Conservation (phyloP, 257 asterid species). For the Solanum acaule region DNA sequence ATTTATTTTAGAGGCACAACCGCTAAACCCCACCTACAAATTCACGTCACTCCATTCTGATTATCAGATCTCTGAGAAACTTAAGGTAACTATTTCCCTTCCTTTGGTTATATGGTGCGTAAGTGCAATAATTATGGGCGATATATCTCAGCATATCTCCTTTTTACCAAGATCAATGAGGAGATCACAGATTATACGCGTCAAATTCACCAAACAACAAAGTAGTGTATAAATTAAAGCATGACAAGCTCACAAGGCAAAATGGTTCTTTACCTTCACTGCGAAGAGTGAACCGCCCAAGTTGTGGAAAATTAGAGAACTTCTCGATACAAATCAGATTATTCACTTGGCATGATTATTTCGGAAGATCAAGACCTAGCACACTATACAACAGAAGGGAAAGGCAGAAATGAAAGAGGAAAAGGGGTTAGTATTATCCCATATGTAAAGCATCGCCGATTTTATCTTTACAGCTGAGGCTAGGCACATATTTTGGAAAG, state of each 20-base stretch:
- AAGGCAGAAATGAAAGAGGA: not conserved
- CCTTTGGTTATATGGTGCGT: not conserved
- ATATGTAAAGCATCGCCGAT: not conserved
- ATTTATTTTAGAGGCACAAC: not conserved
- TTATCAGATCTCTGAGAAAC: not conserved
- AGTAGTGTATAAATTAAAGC: not conserved
- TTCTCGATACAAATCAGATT: constrained; percentile 72
- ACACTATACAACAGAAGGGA: not conserved
- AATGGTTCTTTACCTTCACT: constrained; percentile 57
- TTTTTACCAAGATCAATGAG: not conserved
- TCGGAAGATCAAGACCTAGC: not conserved
- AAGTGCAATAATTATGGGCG: not conserved
- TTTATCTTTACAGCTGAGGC: not conserved
- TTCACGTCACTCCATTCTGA: not conserved
- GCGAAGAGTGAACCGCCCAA: constrained; percentile 92
- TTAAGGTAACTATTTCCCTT: not conserved
- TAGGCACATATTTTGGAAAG: not conserved
- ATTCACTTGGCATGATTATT: constrained; percentile 42
- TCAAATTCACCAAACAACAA: not conserved
- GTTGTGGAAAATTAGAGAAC: constrained; percentile 62
- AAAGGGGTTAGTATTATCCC: not conserved
- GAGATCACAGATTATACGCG: not conserved
- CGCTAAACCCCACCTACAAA: not conserved
- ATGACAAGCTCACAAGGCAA: not conserved
- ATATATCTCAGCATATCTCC: not conserved